Base-by-base conservation (phyloP, 768 basidiomycete species). In the Naganishia onofrii region DNA sequence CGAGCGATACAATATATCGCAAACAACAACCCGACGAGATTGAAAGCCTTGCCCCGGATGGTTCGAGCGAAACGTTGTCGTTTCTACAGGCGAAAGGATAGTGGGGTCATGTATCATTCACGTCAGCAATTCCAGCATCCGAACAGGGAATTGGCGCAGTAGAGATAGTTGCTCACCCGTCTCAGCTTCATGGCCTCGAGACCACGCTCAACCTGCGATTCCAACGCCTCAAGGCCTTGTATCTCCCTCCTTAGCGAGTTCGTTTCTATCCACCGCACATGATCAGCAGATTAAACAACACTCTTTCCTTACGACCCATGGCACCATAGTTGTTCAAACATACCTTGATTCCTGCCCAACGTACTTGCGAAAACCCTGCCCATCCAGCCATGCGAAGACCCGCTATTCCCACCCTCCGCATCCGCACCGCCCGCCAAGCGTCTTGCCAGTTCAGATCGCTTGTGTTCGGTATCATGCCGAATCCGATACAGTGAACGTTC, bases 1-100 rank as follows among this genome's bases (percentile, higher is more conserved):
- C 79, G 74, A 29, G 79, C 78, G 1, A 76, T 74, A 68, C 79
- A 80, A 66, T 80, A 80, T 26, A 75, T 54, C 4, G 77, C 79
- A 52, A 80, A 80, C 12, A 74, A 69, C 68, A 77, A 73, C 21
- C 77, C 78, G 52, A 77, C 51, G n/a, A 78, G 44, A 52, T 78
- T 76, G 74, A 76, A 80, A 23, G 74, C 36, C 34, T 72, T 74
- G 3, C 79, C 79, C 9, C 71, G 68, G 23, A 78, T 66, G 4
- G 76, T 79, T 51, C 71, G 71, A 17, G 77, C 75, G 58, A 77
- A 80, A 29, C 76, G 75, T 69, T 79, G 78, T 9, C 74, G 73
- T 73, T 71, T 70, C 77, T 78, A 44, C 19, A 19, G 29, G 23
- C 34, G 19, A 8, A 38, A 19, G n/a, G 31, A 42, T 15, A 12